phyloP scores from a whole-genome alignment of 169 alveolate species.

The Eimeria zaria region DNA sequence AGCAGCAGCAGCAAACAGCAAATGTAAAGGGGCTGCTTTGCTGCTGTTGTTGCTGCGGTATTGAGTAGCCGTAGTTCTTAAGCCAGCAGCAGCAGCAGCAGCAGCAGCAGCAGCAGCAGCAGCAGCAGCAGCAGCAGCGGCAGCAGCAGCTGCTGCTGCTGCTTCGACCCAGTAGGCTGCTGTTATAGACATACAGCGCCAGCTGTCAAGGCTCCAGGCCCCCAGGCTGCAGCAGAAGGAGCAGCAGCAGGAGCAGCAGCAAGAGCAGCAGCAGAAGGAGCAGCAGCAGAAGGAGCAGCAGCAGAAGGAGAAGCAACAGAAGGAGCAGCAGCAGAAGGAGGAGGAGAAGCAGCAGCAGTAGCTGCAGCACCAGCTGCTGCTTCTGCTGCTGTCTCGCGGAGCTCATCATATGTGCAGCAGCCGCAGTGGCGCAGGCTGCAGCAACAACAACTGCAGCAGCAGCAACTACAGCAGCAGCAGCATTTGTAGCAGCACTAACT shows the following conservation, averaged over 20 bases:
- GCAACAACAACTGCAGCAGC: neutral
- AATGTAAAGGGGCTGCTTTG: neutral
- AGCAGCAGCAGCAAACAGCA: neutral
- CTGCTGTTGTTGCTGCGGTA: slow-evolving; percentile 31
- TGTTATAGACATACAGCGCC: neutral
- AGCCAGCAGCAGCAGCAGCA: neutral
- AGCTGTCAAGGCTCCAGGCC: neutral
- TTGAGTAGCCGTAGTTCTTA: too few species aligned
- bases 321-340: neutral
- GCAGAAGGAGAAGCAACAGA: neutral
- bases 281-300: too few species aligned
- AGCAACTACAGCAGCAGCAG: slow-evolving; percentile 25
- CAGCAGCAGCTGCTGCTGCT: slow-evolving; percentile 46
- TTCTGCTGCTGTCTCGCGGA: too few species aligned
- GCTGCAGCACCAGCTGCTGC: neutral
- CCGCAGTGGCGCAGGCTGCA: too few species aligned
- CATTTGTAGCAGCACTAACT: neutral
- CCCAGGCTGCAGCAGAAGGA: neutral
- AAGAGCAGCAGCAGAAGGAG: neutral
- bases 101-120: slow-evolving; percentile 18
- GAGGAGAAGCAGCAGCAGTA: neutral
- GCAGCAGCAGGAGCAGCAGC: too few species aligned
- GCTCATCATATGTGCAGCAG: too few species aligned
- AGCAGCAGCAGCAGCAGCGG: neutral
- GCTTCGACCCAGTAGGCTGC: neutral